Base-by-base conservation (phyloP, 192 early-diverging fungal genomes). In the Rhizophagus sp. region DNA sequence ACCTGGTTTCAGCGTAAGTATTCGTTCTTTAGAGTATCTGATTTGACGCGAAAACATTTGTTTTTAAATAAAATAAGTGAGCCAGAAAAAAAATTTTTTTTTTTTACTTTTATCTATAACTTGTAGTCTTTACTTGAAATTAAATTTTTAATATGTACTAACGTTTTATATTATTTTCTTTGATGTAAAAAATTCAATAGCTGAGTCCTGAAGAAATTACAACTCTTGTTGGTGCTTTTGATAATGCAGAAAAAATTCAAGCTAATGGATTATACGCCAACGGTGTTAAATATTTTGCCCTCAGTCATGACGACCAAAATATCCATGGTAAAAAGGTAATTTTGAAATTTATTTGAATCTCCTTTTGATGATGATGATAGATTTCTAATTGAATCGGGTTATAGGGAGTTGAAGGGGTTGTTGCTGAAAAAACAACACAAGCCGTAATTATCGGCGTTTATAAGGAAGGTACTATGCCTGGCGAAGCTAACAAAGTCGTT, bases 311-410 rank as follows among this genome's bases (percentile, higher is more conserved):
- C 80, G 89, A 91, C n/a, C 84, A 88, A 61, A 88, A 85, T 75
- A 90, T 96, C 74, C 94, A 96, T 79, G 95, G 90, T 79, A 97
- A 94, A 86, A 86, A 93, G 91, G 92, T 90, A 76, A 75, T 64
- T n/a, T 22, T 0, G 66, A 7, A 50, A 33, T 39, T 69, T 39
- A 24, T 39, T n/a, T 62, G 19, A 24, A 39, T 73, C 30, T 62
- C 11, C 72, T 65, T 73, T 67, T 41, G 39, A 41, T 41, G 39
- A 41, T 41, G 39, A 41, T 79, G 50, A 61, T 27, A 13, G 22
- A 75, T 36, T 34, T 62, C 34, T 36, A 25, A 36, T n/a, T 62
- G 2, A 47, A 25, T 61, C 22, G 19, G 19, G 52, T 81, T 73
- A 27, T 74, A 96, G 95, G 86, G 88, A 74, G 76, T 87, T 25